Percentiles rank a stretch among this genome's conserved stretches.
Evolutionary conservation across 345 rosid genomes (phyloP).

Genomic region (Anacardium occidentale): DNA sequence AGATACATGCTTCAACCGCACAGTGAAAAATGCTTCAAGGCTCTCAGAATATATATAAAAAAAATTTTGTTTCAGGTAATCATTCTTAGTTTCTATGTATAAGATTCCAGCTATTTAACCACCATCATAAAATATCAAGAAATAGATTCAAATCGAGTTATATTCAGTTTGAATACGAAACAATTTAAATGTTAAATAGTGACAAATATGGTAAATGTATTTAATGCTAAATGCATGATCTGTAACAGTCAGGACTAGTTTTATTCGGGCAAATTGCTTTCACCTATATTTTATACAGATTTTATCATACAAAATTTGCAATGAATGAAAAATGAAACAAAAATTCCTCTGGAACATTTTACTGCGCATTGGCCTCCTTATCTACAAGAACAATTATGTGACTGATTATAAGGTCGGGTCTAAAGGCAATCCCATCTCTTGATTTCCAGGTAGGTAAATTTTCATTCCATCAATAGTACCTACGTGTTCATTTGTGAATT

Average conservation of each 20-base stretch:
- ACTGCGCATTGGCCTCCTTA: constrained; percentile 22
- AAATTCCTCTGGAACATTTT: background rate
- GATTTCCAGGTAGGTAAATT: constrained; percentile 2
- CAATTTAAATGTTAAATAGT: no score
- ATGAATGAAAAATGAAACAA: background rate
- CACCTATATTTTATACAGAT: constrained; percentile 19
- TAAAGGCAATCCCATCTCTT: background rate
- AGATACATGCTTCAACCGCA: no score
- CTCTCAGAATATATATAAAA: no score
- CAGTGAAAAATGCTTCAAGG: no score
- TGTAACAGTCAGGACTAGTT: background rate
- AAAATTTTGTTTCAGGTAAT: no score
- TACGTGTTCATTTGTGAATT: background rate
- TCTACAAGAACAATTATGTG: constrained; percentile 29
- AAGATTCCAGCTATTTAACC: no score
- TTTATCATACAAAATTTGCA: constrained; percentile 1
- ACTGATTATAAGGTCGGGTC: background rate
- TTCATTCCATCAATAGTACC: no score
- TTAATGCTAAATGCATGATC: background rate
- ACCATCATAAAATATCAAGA: no score
- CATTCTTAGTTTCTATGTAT: no score
- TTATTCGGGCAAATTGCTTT: constrained; percentile 16
- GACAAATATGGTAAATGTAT: no score
- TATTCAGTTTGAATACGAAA: no score
- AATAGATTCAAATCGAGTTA: no score